These are phyloP conservation scores for Paraleonurus japonicus DNA, from an alignment of 257 asterid genomes.

Conservation along the genomic window DNA sequence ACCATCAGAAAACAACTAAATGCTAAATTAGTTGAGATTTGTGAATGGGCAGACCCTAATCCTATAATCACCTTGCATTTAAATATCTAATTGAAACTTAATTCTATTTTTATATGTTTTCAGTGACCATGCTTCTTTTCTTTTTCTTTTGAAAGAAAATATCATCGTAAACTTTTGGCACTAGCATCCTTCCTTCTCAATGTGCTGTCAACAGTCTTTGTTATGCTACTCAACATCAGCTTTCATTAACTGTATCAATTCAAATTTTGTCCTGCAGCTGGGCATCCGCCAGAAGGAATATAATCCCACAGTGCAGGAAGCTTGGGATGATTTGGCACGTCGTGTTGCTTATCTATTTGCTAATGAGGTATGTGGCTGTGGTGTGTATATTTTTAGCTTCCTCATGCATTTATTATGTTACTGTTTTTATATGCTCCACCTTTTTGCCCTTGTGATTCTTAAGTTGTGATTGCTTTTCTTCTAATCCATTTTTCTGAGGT, in stretches of 20 bases:
- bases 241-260: constrained; percentile 15
- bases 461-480: background rate
- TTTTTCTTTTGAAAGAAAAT: background rate
- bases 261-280: constrained; percentile 48
- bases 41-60: background rate
- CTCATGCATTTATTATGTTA: background rate
- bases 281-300: constrained; percentile 63
- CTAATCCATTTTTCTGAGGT: background rate
- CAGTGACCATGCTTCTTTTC: background rate
- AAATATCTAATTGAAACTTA: background rate
- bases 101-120: background rate
- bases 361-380: constrained; percentile 58
- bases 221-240: constrained; percentile 13
- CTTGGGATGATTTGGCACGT: constrained; percentile 64
- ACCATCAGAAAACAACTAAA: background rate
- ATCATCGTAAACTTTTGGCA: background rate
- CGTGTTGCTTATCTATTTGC: constrained; percentile 70
- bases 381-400: constrained; percentile 9
- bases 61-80: constrained; percentile 5
- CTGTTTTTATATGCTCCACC: background rate
- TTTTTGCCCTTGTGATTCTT: background rate
- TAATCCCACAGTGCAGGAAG: constrained; percentile 65
- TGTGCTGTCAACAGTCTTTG: background rate
- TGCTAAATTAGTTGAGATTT: background rate
- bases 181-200: background rate